These are phyloP conservation scores for Mollisiaceae sp. DNA, from an alignment of 2,329 filamentous ascomycete genomes.

Conservation along the genomic window DNA sequence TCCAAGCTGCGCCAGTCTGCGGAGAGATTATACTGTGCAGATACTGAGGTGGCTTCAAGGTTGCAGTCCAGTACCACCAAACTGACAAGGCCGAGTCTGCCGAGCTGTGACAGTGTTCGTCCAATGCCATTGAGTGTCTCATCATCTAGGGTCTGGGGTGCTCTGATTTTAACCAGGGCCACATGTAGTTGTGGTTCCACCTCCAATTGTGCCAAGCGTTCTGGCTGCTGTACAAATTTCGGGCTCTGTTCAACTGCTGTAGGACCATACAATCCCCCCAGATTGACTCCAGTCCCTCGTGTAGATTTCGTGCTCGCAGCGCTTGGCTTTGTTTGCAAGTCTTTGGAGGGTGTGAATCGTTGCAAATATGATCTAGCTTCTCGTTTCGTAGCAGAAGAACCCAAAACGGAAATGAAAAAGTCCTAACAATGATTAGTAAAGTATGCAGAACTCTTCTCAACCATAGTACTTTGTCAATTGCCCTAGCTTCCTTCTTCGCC, in stretches of 20 bases:
- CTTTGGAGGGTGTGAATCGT: slow-evolving; percentile 67
- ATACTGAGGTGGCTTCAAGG: slow-evolving; percentile 40
- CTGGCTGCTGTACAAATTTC: slow-evolving; percentile 60
- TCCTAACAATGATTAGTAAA: slow-evolving; percentile 59
- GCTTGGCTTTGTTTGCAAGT: slow-evolving; percentile 32
- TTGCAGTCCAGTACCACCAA: slow-evolving; percentile 81
- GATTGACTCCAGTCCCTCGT: slow-evolving; percentile 56
- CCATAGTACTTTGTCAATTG: slow-evolving; percentile 52
- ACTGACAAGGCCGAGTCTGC: slow-evolving; percentile 79
- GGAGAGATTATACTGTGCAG: not conserved
- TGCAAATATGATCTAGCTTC: slow-evolving; percentile 92
- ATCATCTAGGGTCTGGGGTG: slow-evolving; percentile 73
- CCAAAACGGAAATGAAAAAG: slow-evolving; percentile 84
- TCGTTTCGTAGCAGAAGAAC: slow-evolving; percentile 87
- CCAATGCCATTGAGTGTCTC: slow-evolving; percentile 75
- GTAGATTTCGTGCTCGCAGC: not conserved
- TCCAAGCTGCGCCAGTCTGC: slow-evolving; percentile 51
- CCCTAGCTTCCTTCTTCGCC: slow-evolving; percentile 53
- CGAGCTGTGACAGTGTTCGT: slow-evolving; percentile 82
- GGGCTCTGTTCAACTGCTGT: slow-evolving; percentile 63
- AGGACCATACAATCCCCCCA: slow-evolving; percentile 64
- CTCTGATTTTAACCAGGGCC: slow-evolving; percentile 83
- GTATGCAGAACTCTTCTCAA: not conserved
- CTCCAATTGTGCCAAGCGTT: slow-evolving; percentile 35
- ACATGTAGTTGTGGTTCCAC: slow-evolving; percentile 63